Evolutionary conservation across 495 filamentous ascomycete species (phyloP).

Genomic region (Aspergillus homomorphus): DNA sequence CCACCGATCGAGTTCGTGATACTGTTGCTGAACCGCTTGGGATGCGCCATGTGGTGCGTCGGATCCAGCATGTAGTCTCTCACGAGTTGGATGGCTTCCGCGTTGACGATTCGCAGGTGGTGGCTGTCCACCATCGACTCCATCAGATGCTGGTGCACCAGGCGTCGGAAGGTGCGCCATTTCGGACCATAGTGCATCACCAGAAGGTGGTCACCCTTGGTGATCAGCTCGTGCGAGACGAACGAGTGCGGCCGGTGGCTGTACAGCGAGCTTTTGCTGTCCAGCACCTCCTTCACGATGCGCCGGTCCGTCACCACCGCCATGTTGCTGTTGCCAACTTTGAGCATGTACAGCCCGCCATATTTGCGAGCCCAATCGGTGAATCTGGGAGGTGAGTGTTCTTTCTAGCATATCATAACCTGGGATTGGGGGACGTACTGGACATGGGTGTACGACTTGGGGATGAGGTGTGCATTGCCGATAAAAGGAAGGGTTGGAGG

Average conservation of each 20-base stretch:
- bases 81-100: conserved; percentile 25
- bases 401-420: too few relatives aligned
- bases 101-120: conserved; percentile 17
- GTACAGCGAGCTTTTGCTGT: conserved; percentile 27
- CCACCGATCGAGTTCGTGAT: conserved; percentile 33
- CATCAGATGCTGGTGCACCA: conserved; percentile 34
- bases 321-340: conserved; percentile 19
- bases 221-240: conserved; percentile 17
- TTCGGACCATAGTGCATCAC: conserved; percentile 26
- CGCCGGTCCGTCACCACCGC: conserved; percentile 27
- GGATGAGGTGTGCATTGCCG: too few relatives aligned
- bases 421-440: too few relatives aligned
- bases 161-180: conserved; percentile 25
- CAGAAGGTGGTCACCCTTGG: conserved; percentile 22
- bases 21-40: conserved; percentile 44
- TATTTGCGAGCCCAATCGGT: conserved; percentile 21
- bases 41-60: conserved; percentile 41
- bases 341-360: conserved; percentile 26
- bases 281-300: conserved; percentile 29
- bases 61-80: conserved; percentile 36
- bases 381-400: too few relatives aligned
- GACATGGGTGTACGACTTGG: too few relatives aligned
- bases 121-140: conserved; percentile 28
- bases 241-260: conserved; percentile 18
- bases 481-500: too few relatives aligned